Conservation (phyloP, 2,329 filamentous ascomycete species). For the Fusarium napiforme region DNA sequence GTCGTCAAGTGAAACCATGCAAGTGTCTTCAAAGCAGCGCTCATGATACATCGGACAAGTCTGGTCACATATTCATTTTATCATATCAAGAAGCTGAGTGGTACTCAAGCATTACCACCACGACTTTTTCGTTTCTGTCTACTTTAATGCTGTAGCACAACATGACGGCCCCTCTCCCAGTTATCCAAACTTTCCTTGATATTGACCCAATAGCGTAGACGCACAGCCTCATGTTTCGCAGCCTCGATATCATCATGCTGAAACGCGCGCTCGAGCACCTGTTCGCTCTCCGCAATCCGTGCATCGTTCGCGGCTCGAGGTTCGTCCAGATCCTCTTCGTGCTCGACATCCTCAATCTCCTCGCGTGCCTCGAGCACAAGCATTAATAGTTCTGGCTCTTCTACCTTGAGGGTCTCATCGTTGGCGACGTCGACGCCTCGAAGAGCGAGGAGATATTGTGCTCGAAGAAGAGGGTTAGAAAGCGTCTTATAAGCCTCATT, state of each 20-base stretch:
- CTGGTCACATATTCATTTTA: not conserved
- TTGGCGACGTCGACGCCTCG: constrained; percentile 80
- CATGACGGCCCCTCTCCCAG: constrained; percentile 82
- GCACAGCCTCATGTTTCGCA: constrained; percentile 78
- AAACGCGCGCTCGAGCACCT: constrained; percentile 72
- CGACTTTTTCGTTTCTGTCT: not conserved
- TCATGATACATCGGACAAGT: not conserved
- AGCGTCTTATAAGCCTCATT: constrained; percentile 94
- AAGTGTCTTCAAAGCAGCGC: not conserved
- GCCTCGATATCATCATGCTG: constrained; percentile 69
- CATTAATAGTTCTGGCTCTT: constrained; percentile 76
- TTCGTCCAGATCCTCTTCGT: constrained; percentile 70
- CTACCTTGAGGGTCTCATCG: constrained; percentile 79
- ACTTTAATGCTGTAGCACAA: constrained; percentile 62
- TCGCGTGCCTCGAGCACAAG: constrained; percentile 84
- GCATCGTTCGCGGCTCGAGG: constrained; percentile 74
- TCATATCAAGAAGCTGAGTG: not conserved
- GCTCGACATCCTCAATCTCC: constrained; percentile 75
- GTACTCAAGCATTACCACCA: not conserved
- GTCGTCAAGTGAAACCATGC: not conserved
- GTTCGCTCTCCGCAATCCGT: constrained; percentile 73
- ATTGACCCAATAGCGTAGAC: constrained; percentile 90
- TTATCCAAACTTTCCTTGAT: constrained; percentile 81
- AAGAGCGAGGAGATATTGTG: constrained; percentile 86
- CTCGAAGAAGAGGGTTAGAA: constrained; percentile 78